A percentile compares a stretch with the other conserved stretches of the same genome.
Evolutionary conservation across 306 rosid genomes (phyloP).

Genomic region (Luffa aegyptiaca): DNA sequence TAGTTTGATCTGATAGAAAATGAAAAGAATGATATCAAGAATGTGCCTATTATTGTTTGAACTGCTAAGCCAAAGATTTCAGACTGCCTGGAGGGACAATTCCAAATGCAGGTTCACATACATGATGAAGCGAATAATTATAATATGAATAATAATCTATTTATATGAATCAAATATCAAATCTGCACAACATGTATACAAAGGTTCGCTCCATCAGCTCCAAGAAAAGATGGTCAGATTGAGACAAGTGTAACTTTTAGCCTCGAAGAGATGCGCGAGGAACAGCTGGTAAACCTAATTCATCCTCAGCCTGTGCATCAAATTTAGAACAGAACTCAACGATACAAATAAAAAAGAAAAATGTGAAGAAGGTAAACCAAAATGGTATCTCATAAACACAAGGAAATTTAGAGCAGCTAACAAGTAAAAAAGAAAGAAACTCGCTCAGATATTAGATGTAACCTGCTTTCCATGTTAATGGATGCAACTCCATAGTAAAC

Average conservation of each 20-base stretch:
- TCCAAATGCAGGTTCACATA: slow-evolving; percentile 4
- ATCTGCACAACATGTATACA: slow-evolving; percentile 55
- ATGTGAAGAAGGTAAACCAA: slow-evolving; percentile 3
- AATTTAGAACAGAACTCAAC: neutral
- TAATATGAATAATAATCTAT: neutral
- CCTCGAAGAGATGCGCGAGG: slow-evolving; percentile 78
- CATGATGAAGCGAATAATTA: neutral
- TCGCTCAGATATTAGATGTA: neutral
- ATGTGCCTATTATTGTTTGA: neutral
- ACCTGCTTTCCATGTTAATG: neutral
- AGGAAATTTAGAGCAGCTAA: neutral
- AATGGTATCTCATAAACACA: neutral
- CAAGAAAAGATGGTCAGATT: neutral
- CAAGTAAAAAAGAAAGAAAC: neutral
- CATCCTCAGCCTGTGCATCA: slow-evolving; percentile 59
- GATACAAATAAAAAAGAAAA: neutral
- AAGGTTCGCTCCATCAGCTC: slow-evolving; percentile 13
- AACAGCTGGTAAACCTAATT: slow-evolving; percentile 85
- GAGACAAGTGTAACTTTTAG: slow-evolving; percentile 18
- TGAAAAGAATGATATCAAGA: neutral
- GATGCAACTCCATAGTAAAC: neutral
- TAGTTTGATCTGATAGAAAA: no score
- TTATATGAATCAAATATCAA: slow-evolving; percentile 5
- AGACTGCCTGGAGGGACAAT: slow-evolving; percentile 6
- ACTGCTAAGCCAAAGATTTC: neutral